These are phyloP conservation scores for Hibiscus mutabilis DNA, from an alignment of 345 rosid species.

Conservation along the genomic window DNA sequence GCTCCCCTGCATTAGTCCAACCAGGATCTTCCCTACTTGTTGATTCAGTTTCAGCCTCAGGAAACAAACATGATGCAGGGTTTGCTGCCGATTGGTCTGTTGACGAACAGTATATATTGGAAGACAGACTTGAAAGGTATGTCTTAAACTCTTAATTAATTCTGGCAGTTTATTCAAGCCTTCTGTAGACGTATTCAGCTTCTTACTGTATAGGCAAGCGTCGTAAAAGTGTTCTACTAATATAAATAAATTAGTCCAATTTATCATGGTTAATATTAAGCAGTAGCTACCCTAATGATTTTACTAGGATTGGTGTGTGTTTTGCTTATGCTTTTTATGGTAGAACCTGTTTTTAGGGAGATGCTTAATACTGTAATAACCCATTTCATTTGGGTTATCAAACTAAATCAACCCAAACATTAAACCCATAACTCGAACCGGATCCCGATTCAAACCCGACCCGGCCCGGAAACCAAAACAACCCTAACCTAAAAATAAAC, in stretches of 20 bases:
- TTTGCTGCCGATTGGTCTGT: slow-evolving; percentile 76
- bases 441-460: too few species aligned
- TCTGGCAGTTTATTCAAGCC: not conserved
- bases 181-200: not conserved
- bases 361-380: not conserved
- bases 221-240: not conserved
- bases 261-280: not conserved
- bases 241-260: not conserved
- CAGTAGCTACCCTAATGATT: not conserved
- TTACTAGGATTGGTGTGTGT: not conserved
- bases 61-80: slow-evolving; percentile 46
- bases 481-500: too few species aligned
- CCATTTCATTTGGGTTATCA: too few species aligned
- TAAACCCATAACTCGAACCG: too few species aligned
- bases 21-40: slow-evolving; percentile 43
- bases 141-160: slow-evolving; percentile 20
- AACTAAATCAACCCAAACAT: too few species aligned
- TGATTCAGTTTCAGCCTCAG: slow-evolving; percentile 50
- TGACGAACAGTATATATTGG: slow-evolving; percentile 66
- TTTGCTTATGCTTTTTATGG: not conserved
- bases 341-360: not conserved
- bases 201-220: not conserved
- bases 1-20: slow-evolving; percentile 27
- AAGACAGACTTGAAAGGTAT: slow-evolving; percentile 63
- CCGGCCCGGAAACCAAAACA: too few species aligned